Base-by-base conservation (phyloP, 2,329 filamentous ascomycete genomes). In the Colletotrichum tofieldiae region DNA sequence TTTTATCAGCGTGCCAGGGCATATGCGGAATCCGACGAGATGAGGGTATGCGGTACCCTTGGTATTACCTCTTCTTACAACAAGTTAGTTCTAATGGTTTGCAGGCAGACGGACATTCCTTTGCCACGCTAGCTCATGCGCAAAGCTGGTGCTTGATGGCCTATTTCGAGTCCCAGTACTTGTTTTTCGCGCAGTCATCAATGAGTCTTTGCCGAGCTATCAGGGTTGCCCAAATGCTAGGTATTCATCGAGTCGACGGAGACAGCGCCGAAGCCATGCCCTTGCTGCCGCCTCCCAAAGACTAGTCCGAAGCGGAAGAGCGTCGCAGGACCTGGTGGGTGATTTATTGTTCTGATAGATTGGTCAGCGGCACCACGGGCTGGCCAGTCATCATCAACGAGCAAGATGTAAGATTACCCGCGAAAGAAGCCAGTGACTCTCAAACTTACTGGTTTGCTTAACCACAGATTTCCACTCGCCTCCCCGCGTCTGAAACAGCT, bases 301-400 rank as follows among this genome's bases (percentile, higher is more conserved):
- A 93, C 78, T 92, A 90, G 90, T 90, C 87, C 1, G 92, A 93
- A 77, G 84, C 86, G 54, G 92, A 93, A 79, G 92, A 93, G 78
- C 83, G 91, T 71, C 84, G 92, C 73, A 84, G 92, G 75, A 91
- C 90, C 0, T 93, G 93, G 76, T 93, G 92, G 92, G 84, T 90
- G 81, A 84, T 87, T 18, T 93, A 91, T 75, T 89, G 87, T 72
- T 81, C 89, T 18, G 92, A 93, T 78, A 86, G 91, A 43, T 92
- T 92, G 80, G 89, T 91, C 16, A 91, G 89, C 76, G 89, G 92
- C 59, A 91, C 90, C 37, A 93, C 91, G 23, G 91, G 91, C 11
- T 93, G 91, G 91, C 92, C 92, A 0, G 89, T 92, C 84, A 84
- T 85, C 7, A 87, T 93, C 54, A 90, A 93, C 73, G 91, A 93